These are phyloP conservation scores for Hemileia vastatrix DNA, from an alignment of 1,284 basidiomycete species.

Conservation along the genomic window DNA sequence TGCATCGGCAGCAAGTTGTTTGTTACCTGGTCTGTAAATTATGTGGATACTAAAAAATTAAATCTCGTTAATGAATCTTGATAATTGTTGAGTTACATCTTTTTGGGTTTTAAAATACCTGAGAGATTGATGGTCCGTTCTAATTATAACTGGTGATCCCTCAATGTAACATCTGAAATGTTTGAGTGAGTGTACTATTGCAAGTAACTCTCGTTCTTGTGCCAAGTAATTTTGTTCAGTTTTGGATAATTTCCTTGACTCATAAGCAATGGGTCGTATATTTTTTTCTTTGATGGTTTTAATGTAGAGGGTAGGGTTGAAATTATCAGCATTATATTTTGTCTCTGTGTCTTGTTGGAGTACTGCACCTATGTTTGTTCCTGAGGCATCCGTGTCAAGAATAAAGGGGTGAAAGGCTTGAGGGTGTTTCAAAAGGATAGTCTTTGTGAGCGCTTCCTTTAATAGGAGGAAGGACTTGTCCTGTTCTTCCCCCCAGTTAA, in stretches of 20 bases:
- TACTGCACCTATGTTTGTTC: constrained; percentile 7
- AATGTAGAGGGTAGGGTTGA: not conserved
- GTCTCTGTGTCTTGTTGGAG: constrained; percentile 6
- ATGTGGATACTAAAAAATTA: not conserved
- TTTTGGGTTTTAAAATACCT: constrained; percentile 9
- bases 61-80: constrained; percentile 1
- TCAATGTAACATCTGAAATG: not conserved
- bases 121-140: constrained; percentile 1
- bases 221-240: not conserved
- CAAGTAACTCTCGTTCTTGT: constrained; percentile 7
- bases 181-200: constrained; percentile 5
- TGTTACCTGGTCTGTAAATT: constrained; percentile 1
- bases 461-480: not conserved
- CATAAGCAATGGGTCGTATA: not conserved
- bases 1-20: constrained; percentile 4
- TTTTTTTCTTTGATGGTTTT: not conserved
- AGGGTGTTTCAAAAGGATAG: not conserved
- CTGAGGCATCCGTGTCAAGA: not conserved
- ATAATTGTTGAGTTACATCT: not conserved
- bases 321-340: not conserved
- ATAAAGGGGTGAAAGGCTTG: constrained; percentile 1
- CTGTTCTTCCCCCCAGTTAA: constrained; percentile 1
- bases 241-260: constrained; percentile 7
- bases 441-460: not conserved
- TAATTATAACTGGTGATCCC: not conserved